Conservation (phyloP, 495 filamentous ascomycete genomes). For the Trichoderma erinaceum region DNA sequence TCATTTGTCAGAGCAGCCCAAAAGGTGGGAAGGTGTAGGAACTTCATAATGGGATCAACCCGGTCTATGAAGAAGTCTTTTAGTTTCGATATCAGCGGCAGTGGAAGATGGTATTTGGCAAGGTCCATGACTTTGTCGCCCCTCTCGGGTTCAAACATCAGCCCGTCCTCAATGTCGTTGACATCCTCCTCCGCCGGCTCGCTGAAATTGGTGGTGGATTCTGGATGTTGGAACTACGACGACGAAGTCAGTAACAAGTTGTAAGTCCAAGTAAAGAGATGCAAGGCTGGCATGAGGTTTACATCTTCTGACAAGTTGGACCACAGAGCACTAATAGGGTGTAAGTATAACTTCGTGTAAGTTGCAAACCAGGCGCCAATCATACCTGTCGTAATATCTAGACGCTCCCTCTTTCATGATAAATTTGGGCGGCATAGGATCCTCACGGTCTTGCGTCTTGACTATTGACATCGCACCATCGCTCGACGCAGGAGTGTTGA, state of each 20-base stretch:
- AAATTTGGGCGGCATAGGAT: conserved; percentile 18
- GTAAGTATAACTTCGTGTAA: not conserved
- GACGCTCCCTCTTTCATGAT: conserved; percentile 20
- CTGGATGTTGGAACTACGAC: not conserved
- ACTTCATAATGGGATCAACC: conserved; percentile 62
- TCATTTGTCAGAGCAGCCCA: conserved; percentile 46
- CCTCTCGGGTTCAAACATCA: not conserved
- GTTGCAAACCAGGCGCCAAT: not conserved
- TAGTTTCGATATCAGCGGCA: not conserved
- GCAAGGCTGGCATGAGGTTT: not conserved
- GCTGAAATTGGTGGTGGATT: not conserved
- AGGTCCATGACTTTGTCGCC: not conserved
- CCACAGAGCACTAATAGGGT: not conserved
- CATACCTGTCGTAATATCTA: conserved; percentile 23
- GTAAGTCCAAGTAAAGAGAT: not conserved
- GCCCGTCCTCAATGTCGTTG: not conserved
- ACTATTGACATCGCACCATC: not conserved
- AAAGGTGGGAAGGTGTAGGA: conserved; percentile 60
- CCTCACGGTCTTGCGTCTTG: not conserved
- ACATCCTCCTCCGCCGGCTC: conserved; percentile 12
- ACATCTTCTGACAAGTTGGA: not conserved
- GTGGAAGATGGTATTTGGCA: not conserved
- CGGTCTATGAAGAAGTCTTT: conserved; percentile 47
- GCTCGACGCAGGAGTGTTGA: not conserved
- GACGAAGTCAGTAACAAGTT: not conserved